Evolutionary conservation across 1,284 basidiomycete genomes (phyloP), one percentile per base, ranked within the genome.

Genomic region (Phlebopus sp.): DNA sequence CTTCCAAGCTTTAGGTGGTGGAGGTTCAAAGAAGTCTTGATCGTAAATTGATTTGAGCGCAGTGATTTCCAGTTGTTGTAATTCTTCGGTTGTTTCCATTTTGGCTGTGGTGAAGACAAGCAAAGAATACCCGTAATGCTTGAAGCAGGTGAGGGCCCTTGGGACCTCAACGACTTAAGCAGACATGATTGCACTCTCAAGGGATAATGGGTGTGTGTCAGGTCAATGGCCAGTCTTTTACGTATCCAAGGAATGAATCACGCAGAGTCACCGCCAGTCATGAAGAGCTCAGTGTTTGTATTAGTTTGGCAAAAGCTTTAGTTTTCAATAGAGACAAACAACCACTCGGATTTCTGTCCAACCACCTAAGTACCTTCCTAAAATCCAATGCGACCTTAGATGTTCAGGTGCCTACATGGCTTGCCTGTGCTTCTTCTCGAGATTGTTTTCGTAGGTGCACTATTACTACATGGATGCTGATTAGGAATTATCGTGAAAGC

Each of bases 1-100:
- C 77, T 87, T 90, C 87, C 88, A 90, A 47, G 78, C 88, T 59
- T 79, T 88, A 18, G 83, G 81, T n/a, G 86, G 81, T 32, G 82
- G 81, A 50, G 75, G 77, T 58, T 86, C 78, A 39, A 81, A 73
- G 59, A 87, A 89, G 59, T 87, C 81, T 52, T 85, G 77, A 55
- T 74, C 84, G 69, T 86, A 90, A 53, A 90, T 90, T 52, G 86
- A 84, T 66, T 81, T 78, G 54, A 90, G 73, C 37, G 80, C 85
- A 43, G 82, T 85, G 56, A 90, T 84, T 74, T 90, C 87, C 54
- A 78, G 69, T 55, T 81, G 73, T 69, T 90, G 86, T 63, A 76
- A 71, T 73, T 86, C 83, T 70, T 84, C 80, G 54, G 76, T 74
- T 54, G 79, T 75, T 67, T 86, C 85, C 86, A 88, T 87, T 40